A percentile compares a stretch with the other conserved stretches of the same genome.
phyloP scores from a whole-genome alignment of 2,329 filamentous ascomycete genomes.

The Magnaporthales sp. region DNA sequence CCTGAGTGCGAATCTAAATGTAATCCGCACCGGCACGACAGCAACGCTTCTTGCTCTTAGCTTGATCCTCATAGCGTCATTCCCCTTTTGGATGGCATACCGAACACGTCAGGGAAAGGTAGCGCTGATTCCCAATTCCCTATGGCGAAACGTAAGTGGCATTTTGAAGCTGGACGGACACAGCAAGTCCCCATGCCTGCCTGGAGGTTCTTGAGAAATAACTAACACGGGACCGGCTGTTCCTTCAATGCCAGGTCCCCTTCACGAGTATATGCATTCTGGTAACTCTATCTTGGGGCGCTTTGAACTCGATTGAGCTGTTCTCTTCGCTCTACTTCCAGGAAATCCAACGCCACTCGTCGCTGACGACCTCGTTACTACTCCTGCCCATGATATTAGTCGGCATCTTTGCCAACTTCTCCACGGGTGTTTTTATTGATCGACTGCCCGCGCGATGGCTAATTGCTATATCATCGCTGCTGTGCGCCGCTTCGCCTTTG shows the following conservation, averaged over 20 bases:
- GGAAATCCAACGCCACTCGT: conserved; percentile 35
- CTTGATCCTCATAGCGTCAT: conserved; percentile 32
- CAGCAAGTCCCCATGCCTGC: background rate
- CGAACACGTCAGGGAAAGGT: conserved; percentile 35
- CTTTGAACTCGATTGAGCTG: conserved; percentile 36
- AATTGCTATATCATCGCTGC: conserved; percentile 26
- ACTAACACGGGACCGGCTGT: background rate
- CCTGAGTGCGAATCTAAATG: background rate
- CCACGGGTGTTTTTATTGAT: conserved; percentile 36
- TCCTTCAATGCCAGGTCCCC: conserved; percentile 13
- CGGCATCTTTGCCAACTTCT: conserved; percentile 32
- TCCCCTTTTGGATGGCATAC: conserved; percentile 44
- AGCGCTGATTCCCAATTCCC: conserved; percentile 51
- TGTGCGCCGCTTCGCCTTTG: conserved; percentile 37
- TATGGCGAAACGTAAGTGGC: conserved; percentile 43
- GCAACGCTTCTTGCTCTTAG: conserved; percentile 37
- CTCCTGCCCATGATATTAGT: conserved; percentile 36
- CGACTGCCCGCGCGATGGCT: conserved; percentile 29
- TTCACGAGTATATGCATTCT: conserved; percentile 48
- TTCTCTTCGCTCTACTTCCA: conserved; percentile 43
- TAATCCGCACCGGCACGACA: conserved; percentile 23
- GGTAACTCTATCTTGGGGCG: conserved; percentile 35
- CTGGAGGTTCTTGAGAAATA: background rate
- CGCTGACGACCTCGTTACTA: conserved; percentile 34
- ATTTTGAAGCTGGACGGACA: background rate